phyloP scores from a whole-genome alignment of 306 rosid genomes.

The Amphicarpaea edgeworthii region DNA sequence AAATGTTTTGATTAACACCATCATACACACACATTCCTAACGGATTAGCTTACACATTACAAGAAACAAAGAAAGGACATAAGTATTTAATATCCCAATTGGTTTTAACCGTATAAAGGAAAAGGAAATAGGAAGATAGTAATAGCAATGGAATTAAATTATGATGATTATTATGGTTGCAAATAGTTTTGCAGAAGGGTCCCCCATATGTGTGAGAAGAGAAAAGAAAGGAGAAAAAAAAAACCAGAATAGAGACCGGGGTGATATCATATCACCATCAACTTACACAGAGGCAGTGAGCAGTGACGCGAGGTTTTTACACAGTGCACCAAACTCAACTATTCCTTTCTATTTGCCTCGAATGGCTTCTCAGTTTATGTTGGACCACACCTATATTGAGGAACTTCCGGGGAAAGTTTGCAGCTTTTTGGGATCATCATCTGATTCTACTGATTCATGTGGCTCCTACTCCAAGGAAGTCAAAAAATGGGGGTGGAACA shows the following conservation, averaged over 20 bases:
- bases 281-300: slow-evolving; percentile 49
- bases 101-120: neutral
- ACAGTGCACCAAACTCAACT: slow-evolving; percentile 52
- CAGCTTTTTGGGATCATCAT: slow-evolving; percentile 47
- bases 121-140: neutral
- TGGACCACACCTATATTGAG: slow-evolving; percentile 72
- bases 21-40: slow-evolving; percentile 22
- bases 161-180: slow-evolving; percentile 24
- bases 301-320: slow-evolving; percentile 51
- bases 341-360: slow-evolving; percentile 60
- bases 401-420: slow-evolving; percentile 46
- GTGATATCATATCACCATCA: slow-evolving; percentile 50
- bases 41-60: neutral
- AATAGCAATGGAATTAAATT: neutral
- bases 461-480: slow-evolving; percentile 97
- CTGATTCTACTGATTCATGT: slow-evolving; percentile 55
- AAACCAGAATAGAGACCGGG: slow-evolving; percentile 41
- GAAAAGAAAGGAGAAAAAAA: slow-evolving; percentile 36
- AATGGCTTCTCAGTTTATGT: slow-evolving; percentile 61
- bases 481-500: slow-evolving; percentile 73
- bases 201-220: slow-evolving; percentile 46
- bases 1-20: slow-evolving; percentile 6
- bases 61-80: slow-evolving; percentile 32
- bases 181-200: slow-evolving; percentile 42
- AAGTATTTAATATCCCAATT: slow-evolving; percentile 8